phyloP scores from a whole-genome alignment of 306 rosid species.

The Fagus crenata region DNA sequence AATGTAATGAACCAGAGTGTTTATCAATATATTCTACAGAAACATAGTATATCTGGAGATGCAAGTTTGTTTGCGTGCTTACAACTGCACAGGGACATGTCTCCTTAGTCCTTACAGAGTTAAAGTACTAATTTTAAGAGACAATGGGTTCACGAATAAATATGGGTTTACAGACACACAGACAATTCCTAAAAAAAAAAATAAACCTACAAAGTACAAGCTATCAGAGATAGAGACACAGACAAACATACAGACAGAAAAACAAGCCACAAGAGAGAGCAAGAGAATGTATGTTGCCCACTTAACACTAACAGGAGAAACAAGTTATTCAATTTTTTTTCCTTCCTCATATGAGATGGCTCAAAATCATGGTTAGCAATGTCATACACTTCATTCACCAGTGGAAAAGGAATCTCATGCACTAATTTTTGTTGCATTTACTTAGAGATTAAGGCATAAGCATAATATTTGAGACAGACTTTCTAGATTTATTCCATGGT shows the following conservation, averaged over 20 bases:
- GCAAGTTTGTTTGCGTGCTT: neutral
- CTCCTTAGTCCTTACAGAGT: neutral
- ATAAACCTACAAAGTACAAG: neutral
- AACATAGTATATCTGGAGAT: neutral
- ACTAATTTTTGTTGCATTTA: neutral
- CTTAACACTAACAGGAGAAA: neutral
- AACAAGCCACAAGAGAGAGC: neutral
- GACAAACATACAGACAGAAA: neutral
- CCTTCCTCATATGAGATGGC: neutral
- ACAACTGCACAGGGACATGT: neutral
- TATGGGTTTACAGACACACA: neutral
- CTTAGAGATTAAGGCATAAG: neutral
- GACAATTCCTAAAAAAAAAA: neutral
- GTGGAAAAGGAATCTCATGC: neutral
- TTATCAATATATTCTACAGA: neutral
- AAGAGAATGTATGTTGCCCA: neutral
- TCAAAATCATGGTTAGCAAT: neutral
- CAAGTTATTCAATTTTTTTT: neutral
- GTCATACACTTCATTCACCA: neutral
- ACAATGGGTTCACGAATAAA: neutral
- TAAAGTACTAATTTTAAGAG: neutral
- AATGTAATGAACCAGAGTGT: neutral
- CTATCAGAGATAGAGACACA: neutral
- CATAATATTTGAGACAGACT: neutral
- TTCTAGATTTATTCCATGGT: neutral